Percentiles rank a stretch among this genome's conserved stretches.
phyloP scores from a whole-genome alignment of 1,139 yeast genomes.

The Hansenula lynferdii region DNA sequence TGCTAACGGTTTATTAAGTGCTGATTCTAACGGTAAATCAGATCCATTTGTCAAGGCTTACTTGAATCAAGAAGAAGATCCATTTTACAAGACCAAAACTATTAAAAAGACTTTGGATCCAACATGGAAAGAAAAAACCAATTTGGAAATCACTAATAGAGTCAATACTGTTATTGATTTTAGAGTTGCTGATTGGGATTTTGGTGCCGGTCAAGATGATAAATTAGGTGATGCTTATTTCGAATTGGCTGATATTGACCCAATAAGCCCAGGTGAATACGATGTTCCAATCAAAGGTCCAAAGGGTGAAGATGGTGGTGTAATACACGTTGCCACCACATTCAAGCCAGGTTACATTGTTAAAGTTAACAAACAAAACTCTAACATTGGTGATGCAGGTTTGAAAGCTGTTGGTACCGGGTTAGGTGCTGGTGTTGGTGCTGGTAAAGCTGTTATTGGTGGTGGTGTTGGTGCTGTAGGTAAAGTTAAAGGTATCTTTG shows the following conservation, averaged over 20 bases:
- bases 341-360: constrained; percentile 69
- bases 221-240: constrained; percentile 64
- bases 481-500: constrained; percentile 31
- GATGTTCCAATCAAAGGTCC: constrained; percentile 46
- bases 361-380: constrained; percentile 27
- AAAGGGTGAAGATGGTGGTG: constrained; percentile 60
- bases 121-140: constrained; percentile 65
- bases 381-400: constrained; percentile 32
- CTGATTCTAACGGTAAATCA: constrained; percentile 86
- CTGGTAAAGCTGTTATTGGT: constrained; percentile 35
- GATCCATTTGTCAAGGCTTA: constrained; percentile 81
- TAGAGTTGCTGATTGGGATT: constrained; percentile 83
- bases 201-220: constrained; percentile 84
- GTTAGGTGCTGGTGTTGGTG: constrained; percentile 33
- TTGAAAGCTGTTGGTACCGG: constrained; percentile 30
- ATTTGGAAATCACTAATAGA: constrained; percentile 49
- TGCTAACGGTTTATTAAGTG: constrained; percentile 72
- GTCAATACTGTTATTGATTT: constrained; percentile 55
- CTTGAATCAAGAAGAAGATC: constrained; percentile 53
- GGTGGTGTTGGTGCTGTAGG: constrained; percentile 38
- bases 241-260: constrained; percentile 56
- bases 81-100: constrained; percentile 67
- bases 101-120: constrained; percentile 87
- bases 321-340: constrained; percentile 48
- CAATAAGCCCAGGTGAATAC: constrained; percentile 45